These are phyloP conservation scores for Quercus berberidifolia DNA, from an alignment of 306 rosid genomes.

Conservation along the genomic window DNA sequence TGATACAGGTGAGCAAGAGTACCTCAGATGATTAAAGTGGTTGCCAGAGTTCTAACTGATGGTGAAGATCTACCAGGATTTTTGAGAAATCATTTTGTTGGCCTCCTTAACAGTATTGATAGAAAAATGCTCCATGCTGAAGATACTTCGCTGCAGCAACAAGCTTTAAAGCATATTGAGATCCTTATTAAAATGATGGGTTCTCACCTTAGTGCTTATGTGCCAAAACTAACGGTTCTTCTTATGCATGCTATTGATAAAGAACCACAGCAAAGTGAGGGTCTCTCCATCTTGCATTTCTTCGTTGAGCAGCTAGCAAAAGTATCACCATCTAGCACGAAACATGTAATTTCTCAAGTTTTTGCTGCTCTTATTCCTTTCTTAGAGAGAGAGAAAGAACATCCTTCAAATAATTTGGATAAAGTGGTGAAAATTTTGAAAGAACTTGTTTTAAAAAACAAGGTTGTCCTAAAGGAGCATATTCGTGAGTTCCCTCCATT, in stretches of 20 bases:
- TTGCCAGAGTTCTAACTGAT: constrained; percentile 80
- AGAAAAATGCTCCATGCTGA: constrained; percentile 95
- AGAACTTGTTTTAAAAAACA: constrained; percentile 75
- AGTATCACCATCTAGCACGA: constrained; percentile 78
- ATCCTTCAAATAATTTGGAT: constrained; percentile 60
- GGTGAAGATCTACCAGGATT: constrained; percentile 88
- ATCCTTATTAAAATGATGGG: constrained; percentile 93
- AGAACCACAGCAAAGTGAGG: constrained; percentile 68
- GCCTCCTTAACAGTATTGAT: constrained; percentile 82
- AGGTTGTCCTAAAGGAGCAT: constrained; percentile 55
- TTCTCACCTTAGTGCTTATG: constrained; percentile 69
- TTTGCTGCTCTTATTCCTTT: constrained; percentile 94
- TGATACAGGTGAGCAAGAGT: constrained; percentile 74
- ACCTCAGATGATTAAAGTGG: constrained; percentile 77
- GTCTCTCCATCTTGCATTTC: constrained; percentile 76
- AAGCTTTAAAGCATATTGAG: constrained; percentile 85
- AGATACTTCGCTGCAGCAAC: constrained; percentile 62
- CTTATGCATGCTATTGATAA: constrained; percentile 80
- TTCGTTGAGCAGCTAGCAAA: constrained; percentile 70
- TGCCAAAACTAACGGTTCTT: constrained; percentile 90
- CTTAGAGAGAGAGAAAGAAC: constrained; percentile 65
- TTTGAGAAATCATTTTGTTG: constrained; percentile 85
- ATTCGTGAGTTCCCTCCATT: constrained; percentile 79
- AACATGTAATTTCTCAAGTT: constrained; percentile 85
- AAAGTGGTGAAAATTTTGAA: constrained; percentile 74